A percentile compares a stretch with the other conserved stretches of the same genome.
These are phyloP conservation scores for Penicillium sp. DNA, from an alignment of 2,329 filamentous ascomycete species.

Conservation along the genomic window DNA sequence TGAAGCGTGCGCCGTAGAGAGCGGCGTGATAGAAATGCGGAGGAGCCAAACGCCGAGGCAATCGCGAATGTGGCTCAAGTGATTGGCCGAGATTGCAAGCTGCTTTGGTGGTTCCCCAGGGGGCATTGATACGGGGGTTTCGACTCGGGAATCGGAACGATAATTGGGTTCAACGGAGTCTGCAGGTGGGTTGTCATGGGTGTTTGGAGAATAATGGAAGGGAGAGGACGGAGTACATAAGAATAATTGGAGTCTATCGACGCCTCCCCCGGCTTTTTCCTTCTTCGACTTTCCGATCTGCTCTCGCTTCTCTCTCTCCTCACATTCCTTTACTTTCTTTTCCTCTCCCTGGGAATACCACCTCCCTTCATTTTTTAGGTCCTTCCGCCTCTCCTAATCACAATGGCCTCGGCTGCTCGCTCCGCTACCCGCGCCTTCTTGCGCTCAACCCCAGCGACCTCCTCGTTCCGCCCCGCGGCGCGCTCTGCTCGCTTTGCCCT, in stretches of 20 bases:
- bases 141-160: not conserved
- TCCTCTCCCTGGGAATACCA: constrained; percentile 1
- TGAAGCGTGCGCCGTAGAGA: not conserved
- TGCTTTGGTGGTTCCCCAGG: constrained; percentile 6
- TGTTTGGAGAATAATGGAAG: not conserved
- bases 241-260: not conserved
- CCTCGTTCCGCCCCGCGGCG: constrained; percentile 44
- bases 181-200: not conserved
- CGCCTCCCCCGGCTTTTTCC: constrained; percentile 17
- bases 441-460: constrained; percentile 40
- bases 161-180: too few relatives aligned
- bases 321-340: constrained; percentile 9
- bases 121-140: not conserved
- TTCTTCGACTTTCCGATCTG: constrained; percentile 4
- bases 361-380: not conserved
- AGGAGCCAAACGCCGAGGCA: constrained; percentile 17
- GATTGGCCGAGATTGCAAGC: constrained; percentile 19
- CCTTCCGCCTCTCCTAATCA: constrained; percentile 15
- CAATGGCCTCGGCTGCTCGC: constrained; percentile 46
- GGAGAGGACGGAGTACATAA: not conserved
- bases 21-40: constrained; percentile 11
- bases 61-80: constrained; percentile 13
- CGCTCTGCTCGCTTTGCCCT: constrained; percentile 61
- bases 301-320: constrained; percentile 6
- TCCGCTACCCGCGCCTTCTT: constrained; percentile 46